Percentiles rank a stretch among this genome's conserved stretches.
These are phyloP conservation scores for Diddensiella santjacobensis DNA, from an alignment of 805 yeast genomes.

Conservation along the genomic window DNA sequence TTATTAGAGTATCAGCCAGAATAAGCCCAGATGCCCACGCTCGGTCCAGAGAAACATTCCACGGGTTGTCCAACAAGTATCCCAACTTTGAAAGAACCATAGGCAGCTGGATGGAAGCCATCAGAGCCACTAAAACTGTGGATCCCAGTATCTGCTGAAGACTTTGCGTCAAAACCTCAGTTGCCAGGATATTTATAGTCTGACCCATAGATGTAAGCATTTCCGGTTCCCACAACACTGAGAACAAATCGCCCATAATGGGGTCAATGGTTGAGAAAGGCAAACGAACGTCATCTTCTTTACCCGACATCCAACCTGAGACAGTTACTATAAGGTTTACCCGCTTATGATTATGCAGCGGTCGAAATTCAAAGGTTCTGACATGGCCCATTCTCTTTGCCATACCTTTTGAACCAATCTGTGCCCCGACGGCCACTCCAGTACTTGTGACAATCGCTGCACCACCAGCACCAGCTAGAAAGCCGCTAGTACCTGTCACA, in stretches of 20 bases:
- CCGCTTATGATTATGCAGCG: conserved; percentile 85
- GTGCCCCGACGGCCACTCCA: conserved; percentile 87
- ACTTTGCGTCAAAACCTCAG: conserved; percentile 88
- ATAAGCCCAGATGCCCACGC: conserved; percentile 96
- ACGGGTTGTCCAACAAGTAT: conserved; percentile 89
- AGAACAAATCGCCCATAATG: conserved; percentile 92
- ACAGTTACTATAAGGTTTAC: conserved; percentile 84
- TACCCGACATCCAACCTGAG: conserved; percentile 97
- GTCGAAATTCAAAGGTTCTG: conserved; percentile 87
- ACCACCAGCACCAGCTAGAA: conserved; percentile 95
- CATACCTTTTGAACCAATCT: conserved; percentile 85
- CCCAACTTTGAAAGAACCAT: conserved; percentile 86
- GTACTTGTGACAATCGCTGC: conserved; percentile 90
- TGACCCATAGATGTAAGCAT: conserved; percentile 95
- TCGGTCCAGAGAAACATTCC: conserved; percentile 95
- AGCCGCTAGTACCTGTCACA: conserved; percentile 86
- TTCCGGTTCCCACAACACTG: conserved; percentile 96
- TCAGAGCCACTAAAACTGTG: conserved; percentile 80
- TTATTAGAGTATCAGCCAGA: conserved; percentile 83
- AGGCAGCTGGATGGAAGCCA: conserved; percentile 91
- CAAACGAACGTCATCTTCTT: conserved; percentile 88
- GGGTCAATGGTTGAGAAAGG: conserved; percentile 98
- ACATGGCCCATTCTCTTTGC: conserved; percentile 84
- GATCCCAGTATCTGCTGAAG: conserved; percentile 94
- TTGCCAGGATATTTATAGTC: conserved; percentile 87